A percentile compares a stretch with the other conserved stretches of the same genome.
phyloP scores from a whole-genome alignment of 306 rosid species.

The Crataegus laevigata region DNA sequence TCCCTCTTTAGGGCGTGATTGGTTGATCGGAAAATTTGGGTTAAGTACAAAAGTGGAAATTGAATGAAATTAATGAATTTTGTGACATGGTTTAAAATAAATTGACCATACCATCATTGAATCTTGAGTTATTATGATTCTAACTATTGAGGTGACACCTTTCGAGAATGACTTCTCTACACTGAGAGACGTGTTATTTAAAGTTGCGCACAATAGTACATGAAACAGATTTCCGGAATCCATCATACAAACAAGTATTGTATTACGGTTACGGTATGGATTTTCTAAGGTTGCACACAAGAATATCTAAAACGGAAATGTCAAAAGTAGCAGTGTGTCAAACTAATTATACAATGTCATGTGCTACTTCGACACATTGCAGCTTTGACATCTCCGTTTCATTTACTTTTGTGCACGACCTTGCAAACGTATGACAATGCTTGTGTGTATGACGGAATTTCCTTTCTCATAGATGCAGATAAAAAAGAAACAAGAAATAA shows the following conservation, averaged over 20 bases:
- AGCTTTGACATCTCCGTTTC: not conserved
- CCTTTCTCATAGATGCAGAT: not conserved
- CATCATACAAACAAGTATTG: too few relatives aligned
- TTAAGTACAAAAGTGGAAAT: not conserved
- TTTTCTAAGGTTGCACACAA: too few relatives aligned
- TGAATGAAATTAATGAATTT: not conserved
- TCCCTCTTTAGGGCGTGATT: not conserved
- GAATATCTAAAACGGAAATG: too few relatives aligned
- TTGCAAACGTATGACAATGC: not conserved
- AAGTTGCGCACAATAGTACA: not conserved
- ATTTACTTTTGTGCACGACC: not conserved
- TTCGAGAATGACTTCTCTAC: too few relatives aligned
- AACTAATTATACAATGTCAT: too few relatives aligned
- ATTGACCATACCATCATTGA: accelerated
- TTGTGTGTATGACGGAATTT: not conserved
- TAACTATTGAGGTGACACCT: not conserved
- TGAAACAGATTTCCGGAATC: not conserved
- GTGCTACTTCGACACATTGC: too few relatives aligned
- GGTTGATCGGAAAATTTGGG: not conserved
- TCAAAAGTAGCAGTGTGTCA: too few relatives aligned
- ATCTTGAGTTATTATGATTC: not conserved
- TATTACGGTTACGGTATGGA: too few relatives aligned
- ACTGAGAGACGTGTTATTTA: too few relatives aligned
- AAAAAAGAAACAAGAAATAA: not conserved
- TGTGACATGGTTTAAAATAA: not conserved